These are phyloP conservation scores for Aspergillus fischeri DNA, from an alignment of 2,329 filamentous ascomycete species.

Conservation along the genomic window DNA sequence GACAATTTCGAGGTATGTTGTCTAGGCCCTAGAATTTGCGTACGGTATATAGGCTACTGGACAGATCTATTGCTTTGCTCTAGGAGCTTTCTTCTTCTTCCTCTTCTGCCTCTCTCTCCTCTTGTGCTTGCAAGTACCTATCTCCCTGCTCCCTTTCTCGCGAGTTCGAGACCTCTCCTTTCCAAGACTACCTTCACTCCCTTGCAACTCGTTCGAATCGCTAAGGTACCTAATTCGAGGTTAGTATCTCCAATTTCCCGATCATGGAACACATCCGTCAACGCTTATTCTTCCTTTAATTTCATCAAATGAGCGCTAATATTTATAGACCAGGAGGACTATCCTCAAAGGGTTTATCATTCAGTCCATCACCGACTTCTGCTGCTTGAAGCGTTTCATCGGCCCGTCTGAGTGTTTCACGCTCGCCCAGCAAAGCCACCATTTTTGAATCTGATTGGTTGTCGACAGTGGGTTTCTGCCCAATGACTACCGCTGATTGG, in stretches of 20 bases:
- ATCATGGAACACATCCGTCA: neutral
- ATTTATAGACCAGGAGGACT: neutral
- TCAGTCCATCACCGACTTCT: neutral
- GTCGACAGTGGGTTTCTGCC: neutral
- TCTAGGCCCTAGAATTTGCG: neutral
- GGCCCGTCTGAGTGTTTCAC: slow-evolving; percentile 18
- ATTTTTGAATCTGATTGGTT: neutral
- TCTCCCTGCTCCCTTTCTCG: neutral
- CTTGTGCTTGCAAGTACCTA: neutral
- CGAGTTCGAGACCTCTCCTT: neutral
- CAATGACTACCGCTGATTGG: neutral
- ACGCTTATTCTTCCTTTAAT: neutral
- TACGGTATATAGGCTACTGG: neutral
- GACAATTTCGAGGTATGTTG: neutral
- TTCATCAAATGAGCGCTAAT: neutral
- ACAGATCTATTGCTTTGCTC: neutral
- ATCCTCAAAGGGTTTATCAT: no score
- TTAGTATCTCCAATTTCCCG: neutral
- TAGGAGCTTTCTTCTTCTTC: neutral
- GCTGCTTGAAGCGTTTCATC: slow-evolving; percentile 18
- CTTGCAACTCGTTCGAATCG: neutral
- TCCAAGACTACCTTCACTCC: no score
- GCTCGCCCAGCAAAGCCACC: neutral
- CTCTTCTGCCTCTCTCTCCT: neutral
- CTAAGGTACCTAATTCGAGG: neutral